Percentiles rank a stretch among this genome's conserved stretches.
These are phyloP conservation scores for Corymbia citriodora DNA, from an alignment of 441 rosid species.

Conservation along the genomic window DNA sequence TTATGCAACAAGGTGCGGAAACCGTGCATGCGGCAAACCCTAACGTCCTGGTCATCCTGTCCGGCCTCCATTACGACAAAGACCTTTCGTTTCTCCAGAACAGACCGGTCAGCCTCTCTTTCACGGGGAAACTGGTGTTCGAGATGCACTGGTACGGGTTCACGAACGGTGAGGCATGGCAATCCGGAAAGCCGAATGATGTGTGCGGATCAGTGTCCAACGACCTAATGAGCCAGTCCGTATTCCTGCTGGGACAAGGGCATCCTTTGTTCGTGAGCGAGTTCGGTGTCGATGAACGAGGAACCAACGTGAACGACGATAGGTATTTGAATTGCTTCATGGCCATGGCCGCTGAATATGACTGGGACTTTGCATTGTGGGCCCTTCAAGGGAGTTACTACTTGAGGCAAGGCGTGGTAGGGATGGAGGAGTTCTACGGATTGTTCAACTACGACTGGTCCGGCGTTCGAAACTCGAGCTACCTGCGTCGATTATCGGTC, in stretches of 20 bases:
- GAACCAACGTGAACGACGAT: not conserved
- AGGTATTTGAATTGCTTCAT: slow-evolving; percentile 6
- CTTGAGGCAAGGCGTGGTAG: not conserved
- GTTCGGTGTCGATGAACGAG: not conserved
- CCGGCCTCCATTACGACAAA: not conserved
- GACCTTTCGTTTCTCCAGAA: not conserved
- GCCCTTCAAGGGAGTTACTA: slow-evolving; percentile 7
- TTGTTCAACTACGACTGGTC: not conserved
- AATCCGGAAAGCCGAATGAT: not conserved
- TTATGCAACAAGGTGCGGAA: slow-evolving; percentile 5
- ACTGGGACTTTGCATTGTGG: slow-evolving; percentile 10
- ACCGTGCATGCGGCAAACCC: slow-evolving; percentile 5
- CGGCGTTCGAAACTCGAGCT: not conserved
- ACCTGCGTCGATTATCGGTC: not conserved
- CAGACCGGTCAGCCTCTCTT: not conserved
- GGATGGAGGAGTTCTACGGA: not conserved
- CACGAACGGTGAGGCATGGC: not conserved
- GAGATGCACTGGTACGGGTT: slow-evolving; percentile 8
- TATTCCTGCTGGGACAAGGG: not conserved
- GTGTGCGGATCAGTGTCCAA: not conserved
- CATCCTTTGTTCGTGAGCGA: slow-evolving; percentile 3
- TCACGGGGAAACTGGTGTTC: not conserved
- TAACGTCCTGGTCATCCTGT: slow-evolving; percentile 1
- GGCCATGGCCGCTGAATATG: not conserved
- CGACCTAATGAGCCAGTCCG: not conserved